These are phyloP conservation scores for Lachnum nothofagi DNA, from an alignment of 2,329 filamentous ascomycete genomes.

Conservation along the genomic window DNA sequence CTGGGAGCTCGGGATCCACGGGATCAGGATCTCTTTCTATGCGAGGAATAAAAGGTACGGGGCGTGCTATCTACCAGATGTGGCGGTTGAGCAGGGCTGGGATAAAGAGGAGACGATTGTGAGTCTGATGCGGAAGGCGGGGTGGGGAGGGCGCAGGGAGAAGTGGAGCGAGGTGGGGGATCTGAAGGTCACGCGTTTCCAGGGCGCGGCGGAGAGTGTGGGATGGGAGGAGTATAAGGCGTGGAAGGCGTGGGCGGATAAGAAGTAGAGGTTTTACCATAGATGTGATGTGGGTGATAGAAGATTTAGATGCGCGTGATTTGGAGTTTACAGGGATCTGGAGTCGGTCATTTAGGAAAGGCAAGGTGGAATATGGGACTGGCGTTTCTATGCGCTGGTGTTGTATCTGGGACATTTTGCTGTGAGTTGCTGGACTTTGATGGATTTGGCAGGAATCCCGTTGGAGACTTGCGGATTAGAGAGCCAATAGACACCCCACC, in stretches of 20 bases:
- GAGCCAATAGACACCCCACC: no score
- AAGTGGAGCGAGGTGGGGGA: conserved; percentile 72
- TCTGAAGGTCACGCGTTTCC: conserved; percentile 76
- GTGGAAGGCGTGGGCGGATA: conserved; percentile 68
- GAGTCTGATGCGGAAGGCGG: conserved; percentile 89
- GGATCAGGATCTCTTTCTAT: conserved; percentile 80
- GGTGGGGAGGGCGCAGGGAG: conserved; percentile 66
- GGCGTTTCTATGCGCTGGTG: no score
- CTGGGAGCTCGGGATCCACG: conserved; percentile 83
- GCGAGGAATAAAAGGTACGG: conserved; percentile 69
- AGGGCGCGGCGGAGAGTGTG: conserved; percentile 72
- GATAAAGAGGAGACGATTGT: conserved; percentile 85
- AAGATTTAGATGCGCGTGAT: neutral
- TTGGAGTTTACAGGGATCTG: no score
- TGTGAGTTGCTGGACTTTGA: no score
- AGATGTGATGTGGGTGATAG: neutral
- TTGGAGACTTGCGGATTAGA: no score
- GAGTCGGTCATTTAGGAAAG: no score
- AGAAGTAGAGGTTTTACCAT: neutral
- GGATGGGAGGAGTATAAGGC: conserved; percentile 69
- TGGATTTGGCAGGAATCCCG: no score
- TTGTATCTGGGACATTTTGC: no score
- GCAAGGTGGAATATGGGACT: no score
- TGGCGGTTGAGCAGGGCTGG: conserved; percentile 90
- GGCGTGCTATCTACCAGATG: conserved; percentile 87